A percentile compares a stretch with the other conserved stretches of the same genome.
phyloP scores from a whole-genome alignment of 192 early-diverging fungal species.

The Obelidium mucronatum region DNA sequence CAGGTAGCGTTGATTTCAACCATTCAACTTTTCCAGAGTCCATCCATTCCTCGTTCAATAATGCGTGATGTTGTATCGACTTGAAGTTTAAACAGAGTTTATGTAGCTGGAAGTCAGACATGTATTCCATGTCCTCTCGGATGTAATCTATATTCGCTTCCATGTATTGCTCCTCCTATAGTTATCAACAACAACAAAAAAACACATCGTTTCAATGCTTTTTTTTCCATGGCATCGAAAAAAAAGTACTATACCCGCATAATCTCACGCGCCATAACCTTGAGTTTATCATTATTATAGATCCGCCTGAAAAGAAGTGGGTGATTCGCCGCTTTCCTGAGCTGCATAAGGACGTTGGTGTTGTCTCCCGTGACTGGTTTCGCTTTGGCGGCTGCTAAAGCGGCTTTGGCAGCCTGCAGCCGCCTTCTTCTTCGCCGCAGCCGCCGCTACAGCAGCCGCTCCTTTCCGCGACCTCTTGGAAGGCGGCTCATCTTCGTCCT shows the following conservation, averaged over 20 bases:
- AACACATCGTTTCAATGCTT: slow-evolving; percentile 19
- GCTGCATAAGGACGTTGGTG: slow-evolving; percentile 71
- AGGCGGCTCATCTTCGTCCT: slow-evolving; percentile 22
- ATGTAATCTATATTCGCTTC: slow-evolving; percentile 79
- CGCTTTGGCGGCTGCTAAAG: slow-evolving; percentile 13
- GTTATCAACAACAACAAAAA: slow-evolving; percentile 12
- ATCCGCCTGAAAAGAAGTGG: slow-evolving; percentile 76
- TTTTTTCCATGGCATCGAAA: slow-evolving; percentile 7
- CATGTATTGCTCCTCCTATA: slow-evolving; percentile 73
- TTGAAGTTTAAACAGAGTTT: slow-evolving; percentile 65
- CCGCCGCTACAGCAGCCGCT: no score
- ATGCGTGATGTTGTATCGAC: slow-evolving; percentile 48
- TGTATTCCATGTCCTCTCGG: slow-evolving; percentile 84
- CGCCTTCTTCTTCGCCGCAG: slow-evolving; percentile 11
- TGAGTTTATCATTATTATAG: slow-evolving; percentile 64
- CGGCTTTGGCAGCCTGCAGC: background rate
- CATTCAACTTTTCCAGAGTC: slow-evolving; percentile 78
- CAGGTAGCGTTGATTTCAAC: slow-evolving; percentile 64
- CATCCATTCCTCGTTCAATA: slow-evolving; percentile 67
- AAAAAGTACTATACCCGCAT: slow-evolving; percentile 46
- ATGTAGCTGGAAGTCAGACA: slow-evolving; percentile 89
- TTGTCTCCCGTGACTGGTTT: slow-evolving; percentile 16
- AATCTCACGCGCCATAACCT: slow-evolving; percentile 73
- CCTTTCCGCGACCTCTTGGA: slow-evolving; percentile 16
- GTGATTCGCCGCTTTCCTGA: slow-evolving; percentile 87